Evolutionary conservation across 306 rosid species (phyloP), one percentile per base, ranked within the genome.

Genomic region (Cyclanthera cordifolia): DNA sequence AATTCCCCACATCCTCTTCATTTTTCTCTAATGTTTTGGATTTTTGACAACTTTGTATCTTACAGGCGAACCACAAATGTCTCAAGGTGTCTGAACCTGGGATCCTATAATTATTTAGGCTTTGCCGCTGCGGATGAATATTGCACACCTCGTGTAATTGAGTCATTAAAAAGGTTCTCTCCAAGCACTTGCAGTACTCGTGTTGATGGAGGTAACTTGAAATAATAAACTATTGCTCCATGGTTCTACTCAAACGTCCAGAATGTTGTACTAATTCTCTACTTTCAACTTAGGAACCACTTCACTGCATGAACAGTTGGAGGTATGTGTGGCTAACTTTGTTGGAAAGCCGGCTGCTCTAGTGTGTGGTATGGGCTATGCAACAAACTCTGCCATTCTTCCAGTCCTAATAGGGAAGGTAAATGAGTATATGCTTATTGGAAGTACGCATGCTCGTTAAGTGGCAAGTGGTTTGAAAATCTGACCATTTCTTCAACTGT

Each of bases 301-400:
- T 4, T 77, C 28, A 2, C 69, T 91, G 79, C 97, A 91, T 72
- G 74, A 69, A 21, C 86, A 88, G 55, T 66, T 91, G 81, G 96
- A 91, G 85, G 73, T 74, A 46, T 78, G 87, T 53, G 95, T 91
- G 23, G 97, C 96, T 47, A 75, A 48, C 21, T 89, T 81, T 70
- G 85, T 86, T 17, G 76, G 83, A 25, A 89, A 89, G 76, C 96
- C 97, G 3, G 85, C 89, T 74, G 95, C 97, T 30, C 20, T 86
- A 66, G 96, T 91, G 28, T 86, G 88, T 48, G 97, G 97, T 27
- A 91, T 91, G 97, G 97, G 95, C 67, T 88, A 91, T 73, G 96
- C 76, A 72, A 91, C 96, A 12, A 91, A 91, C 87, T 88, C 96
- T 41, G 82, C 95, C 54, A 84, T 91, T 75, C 88, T 91, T 80